phyloP scores from a whole-genome alignment of 768 basidiomycete species.

The Mycena rebaudengoi region DNA sequence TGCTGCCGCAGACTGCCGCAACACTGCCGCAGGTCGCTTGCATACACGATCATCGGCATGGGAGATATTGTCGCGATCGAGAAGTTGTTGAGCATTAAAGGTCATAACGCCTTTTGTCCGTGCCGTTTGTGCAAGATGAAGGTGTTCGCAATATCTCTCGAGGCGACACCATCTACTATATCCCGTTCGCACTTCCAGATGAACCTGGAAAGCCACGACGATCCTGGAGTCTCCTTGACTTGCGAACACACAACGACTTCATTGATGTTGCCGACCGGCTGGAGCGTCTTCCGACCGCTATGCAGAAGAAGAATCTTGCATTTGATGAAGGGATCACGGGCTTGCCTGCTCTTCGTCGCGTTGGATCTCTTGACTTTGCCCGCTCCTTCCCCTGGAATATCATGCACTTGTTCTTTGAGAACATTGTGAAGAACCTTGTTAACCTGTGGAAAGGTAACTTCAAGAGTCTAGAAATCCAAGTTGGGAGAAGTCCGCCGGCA shows the following conservation, averaged over 20 bases:
- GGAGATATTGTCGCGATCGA: slow-evolving; percentile 44
- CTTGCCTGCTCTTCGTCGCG: slow-evolving; percentile 32
- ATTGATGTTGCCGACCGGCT: neutral
- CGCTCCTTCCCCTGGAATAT: slow-evolving; percentile 48
- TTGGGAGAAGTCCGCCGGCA: too few relatives aligned
- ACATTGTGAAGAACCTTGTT: slow-evolving; percentile 28
- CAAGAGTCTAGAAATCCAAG: too few relatives aligned
- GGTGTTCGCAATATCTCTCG: slow-evolving; percentile 10
- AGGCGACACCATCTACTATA: slow-evolving; percentile 31
- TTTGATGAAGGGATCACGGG: slow-evolving; percentile 40
- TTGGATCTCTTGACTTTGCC: slow-evolving; percentile 40
- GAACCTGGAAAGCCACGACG: neutral
- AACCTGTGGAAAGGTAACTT: slow-evolving; percentile 17
- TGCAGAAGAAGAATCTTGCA: slow-evolving; percentile 18
- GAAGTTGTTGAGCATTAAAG: slow-evolving; percentile 43
- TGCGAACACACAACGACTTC: slow-evolving; percentile 31
- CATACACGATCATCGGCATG: slow-evolving; percentile 33
- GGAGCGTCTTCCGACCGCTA: neutral
- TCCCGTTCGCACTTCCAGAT: slow-evolving; percentile 27
- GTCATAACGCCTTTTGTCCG: slow-evolving; percentile 43
- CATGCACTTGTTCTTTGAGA: slow-evolving; percentile 56
- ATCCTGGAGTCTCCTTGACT: slow-evolving; percentile 17
- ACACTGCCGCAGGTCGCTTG: too few relatives aligned
- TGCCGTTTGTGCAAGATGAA: slow-evolving; percentile 44
- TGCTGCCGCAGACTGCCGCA: too few relatives aligned